Conservation (phyloP, 192 early-diverging fungal genomes). For the Backusella mclennaniae region DNA sequence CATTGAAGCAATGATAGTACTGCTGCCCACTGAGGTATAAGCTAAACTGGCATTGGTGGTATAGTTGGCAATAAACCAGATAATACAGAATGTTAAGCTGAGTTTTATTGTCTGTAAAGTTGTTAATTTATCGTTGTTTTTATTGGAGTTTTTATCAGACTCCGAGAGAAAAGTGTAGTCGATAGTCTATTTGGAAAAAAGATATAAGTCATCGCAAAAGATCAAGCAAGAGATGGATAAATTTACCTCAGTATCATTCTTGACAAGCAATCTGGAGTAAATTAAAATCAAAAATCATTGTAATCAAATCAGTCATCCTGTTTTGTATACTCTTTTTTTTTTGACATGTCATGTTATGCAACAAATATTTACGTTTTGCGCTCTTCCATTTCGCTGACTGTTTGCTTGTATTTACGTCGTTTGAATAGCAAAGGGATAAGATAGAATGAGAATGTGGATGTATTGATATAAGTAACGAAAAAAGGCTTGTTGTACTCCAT, state of each 20-base stretch:
- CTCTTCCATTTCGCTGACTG: not conserved
- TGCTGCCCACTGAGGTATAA: slow-evolving; percentile 72
- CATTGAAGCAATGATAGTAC: slow-evolving; percentile 72
- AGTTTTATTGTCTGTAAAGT: slow-evolving; percentile 52
- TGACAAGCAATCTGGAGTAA: not conserved
- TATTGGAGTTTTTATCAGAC: not conserved
- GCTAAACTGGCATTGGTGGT: slow-evolving; percentile 70
- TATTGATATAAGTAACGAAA: slow-evolving; percentile 77
- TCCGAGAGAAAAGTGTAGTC: not conserved
- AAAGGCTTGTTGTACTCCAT: slow-evolving; percentile 73
- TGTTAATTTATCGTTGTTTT: slow-evolving; percentile 5
- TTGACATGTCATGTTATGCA: not conserved
- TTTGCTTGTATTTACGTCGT: not conserved
- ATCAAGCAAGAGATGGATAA: not conserved
- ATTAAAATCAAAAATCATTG: not conserved
- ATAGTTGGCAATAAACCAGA: slow-evolving; percentile 81
- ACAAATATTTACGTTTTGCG: not conserved
- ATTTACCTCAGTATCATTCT: not conserved
- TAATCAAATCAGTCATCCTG: not conserved
- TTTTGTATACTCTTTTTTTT: too few relatives aligned
- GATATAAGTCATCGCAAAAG: not conserved
- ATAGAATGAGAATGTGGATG: slow-evolving; percentile 73
- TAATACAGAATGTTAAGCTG: slow-evolving; percentile 65
- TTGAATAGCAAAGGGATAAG: slow-evolving; percentile 44
- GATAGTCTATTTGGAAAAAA: not conserved